Evolutionary conservation across 2,329 filamentous ascomycete genomes (phyloP), one percentile per base, ranked within the genome.

Genomic region (Calcarisporium arbuscula): DNA sequence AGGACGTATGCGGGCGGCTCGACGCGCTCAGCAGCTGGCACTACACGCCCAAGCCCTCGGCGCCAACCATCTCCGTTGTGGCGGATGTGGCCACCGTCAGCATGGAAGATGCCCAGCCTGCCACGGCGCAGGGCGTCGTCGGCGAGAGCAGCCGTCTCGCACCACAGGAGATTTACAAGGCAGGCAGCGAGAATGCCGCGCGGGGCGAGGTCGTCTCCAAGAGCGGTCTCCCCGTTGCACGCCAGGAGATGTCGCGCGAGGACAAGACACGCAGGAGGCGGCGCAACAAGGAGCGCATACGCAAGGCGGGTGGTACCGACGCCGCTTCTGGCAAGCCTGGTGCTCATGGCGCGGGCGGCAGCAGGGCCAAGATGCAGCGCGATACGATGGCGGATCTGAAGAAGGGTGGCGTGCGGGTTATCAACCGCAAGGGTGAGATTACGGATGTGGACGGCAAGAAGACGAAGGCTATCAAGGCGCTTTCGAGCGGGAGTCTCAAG

Each of bases 41-140:
- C 64, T 95, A 95, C 74, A 89, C 86, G 60, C 92, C 92, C 35
- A 94, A 89, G 65, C 81, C 85, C 9, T 74, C 82, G 3, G 82
- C 82, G 33, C 78, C 86, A n/a, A 77, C 77, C 29, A 76, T 98
- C 43, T 89, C 85, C 28, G 84, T 95, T 36, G 82, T 95, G 21
- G 75, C 86, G 18, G 90, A 96, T 60, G 85, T 92, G 5, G 86
- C 89, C n/a, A 87, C 85, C 4, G 81, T 96, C 45, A 74, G 77
- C 46, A 94, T 96, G 84, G 92, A 98, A 65, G 92, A 98, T 54
- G 90, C 88, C 2, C 83, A 94, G 50, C 90, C 92, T 7, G 82
- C 83, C 12, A 86, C 82, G 1, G 84, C 85, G 28, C 80, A 81
- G 51, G 85, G 83, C 27, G 77, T 88, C 39, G 70, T 71, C 11